Evolutionary conservation across 208 protist species (phyloP).

Genomic region (Trichomonas gallinae): DNA sequence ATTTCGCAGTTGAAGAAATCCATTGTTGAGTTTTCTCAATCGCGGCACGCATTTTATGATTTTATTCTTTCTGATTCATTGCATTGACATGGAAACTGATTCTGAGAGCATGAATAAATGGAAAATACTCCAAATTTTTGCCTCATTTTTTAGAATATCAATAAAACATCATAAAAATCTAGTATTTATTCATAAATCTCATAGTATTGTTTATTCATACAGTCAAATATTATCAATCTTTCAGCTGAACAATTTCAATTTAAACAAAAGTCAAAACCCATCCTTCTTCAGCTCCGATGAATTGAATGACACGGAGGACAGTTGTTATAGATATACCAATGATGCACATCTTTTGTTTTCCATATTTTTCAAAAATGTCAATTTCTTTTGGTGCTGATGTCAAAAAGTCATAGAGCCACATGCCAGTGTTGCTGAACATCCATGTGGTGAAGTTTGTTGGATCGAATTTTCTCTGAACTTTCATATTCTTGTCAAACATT

Average conservation of each 20-base stretch:
- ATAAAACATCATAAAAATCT: neutral
- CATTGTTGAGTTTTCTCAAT: neutral
- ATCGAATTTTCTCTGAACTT: neutral
- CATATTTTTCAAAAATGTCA: neutral
- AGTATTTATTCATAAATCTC: neutral
- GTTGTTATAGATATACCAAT: neutral
- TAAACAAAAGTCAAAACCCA: neutral
- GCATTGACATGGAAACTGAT: no score
- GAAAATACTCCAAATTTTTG: no score
- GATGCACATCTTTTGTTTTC: neutral
- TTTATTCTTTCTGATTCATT: no score
- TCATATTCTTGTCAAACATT: neutral
- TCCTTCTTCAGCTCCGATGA: neutral
- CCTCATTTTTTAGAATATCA: neutral
- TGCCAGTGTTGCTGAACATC: neutral
- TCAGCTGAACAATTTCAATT: no score
- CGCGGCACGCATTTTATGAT: neutral
- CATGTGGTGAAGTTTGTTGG: neutral
- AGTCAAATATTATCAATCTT: neutral
- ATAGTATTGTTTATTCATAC: neutral
- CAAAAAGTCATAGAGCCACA: neutral
- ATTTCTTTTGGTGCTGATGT: neutral
- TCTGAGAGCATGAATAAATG: no score
- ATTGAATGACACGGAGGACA: neutral
- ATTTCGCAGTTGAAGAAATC: neutral